Evolutionary conservation across 495 filamentous ascomycete genomes (phyloP), one percentile per base, ranked within the genome.

Genomic region (Neurospora pannonica): DNA sequence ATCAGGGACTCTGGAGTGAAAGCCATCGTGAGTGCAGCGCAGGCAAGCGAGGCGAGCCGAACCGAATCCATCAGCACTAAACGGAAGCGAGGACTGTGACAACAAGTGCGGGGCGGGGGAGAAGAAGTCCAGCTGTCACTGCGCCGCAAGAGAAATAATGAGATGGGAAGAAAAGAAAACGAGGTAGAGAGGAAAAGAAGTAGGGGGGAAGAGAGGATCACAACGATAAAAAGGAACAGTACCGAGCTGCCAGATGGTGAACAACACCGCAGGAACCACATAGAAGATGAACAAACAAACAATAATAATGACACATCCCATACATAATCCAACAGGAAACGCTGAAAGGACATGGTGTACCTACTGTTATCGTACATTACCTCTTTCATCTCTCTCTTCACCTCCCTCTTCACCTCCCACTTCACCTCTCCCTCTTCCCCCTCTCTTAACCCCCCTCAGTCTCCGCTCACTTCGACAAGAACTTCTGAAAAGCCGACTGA

Each of bases 401-500:
- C 11, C 39, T n/a, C 17, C 3, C 43, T 19, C 19, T 21, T 19
- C n/a, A 15, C 13, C 39, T 21, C 24, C 1, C 48, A 11, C 21
- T 13, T 5, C 46, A 54, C 46, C n/a, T 46, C 40, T 43, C 43
- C 6, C 17, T 7, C 43, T 48, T 19, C 40, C 17, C 4, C 5
- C 43, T n/a, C n/a, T 13, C 10, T 13, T 10, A 11, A 38, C 10
- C 38, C 11, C 38, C 38, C 38, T 38, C 42, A 46, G 17, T 46
- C 3, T 5, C 39, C 11, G 13, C 70, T 76, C 72, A 87, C 77
- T 88, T 88, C 3, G 87, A 76, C 79, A 99, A 79, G 81, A 99
- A 99, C 73, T 87, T 91, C 81, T 99, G 96, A 81, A 99, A 98
- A 1, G 94, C 92, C 77, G 92, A 91, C 74, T 98, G 93, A 70